Evolutionary conservation across 75 land plant genomes (phyloP).

Genomic region (Sequoiadendron giganteum): DNA sequence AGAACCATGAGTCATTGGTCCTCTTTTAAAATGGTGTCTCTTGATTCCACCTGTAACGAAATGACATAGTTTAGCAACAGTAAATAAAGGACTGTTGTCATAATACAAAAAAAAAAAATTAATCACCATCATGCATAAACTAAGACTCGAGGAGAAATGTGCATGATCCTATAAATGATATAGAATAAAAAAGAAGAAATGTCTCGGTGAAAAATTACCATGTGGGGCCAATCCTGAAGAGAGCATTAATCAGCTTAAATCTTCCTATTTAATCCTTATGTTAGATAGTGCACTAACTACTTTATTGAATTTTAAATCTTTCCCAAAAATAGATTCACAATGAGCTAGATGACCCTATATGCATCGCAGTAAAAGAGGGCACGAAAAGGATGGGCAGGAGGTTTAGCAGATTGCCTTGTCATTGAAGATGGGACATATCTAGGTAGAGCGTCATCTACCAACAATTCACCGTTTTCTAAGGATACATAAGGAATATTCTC

Average conservation of each 20-base stretch:
- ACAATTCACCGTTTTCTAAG: background rate
- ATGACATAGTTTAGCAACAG: background rate
- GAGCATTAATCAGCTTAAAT: background rate
- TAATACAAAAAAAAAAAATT: background rate
- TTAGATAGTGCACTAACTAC: background rate
- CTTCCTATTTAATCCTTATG: background rate
- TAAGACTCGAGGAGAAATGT: background rate
- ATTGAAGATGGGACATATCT: background rate
- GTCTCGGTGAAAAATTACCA: background rate
- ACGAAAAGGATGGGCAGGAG: background rate
- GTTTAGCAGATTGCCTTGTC: background rate
- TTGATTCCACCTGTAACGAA: slow-evolving; percentile 85
- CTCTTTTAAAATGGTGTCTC: slow-evolving; percentile 82
- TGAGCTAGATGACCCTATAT: background rate
- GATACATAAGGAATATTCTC: background rate
- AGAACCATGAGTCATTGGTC: slow-evolving; percentile 94
- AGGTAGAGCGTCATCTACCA: background rate
- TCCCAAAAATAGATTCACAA: background rate
- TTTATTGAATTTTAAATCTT: background rate
- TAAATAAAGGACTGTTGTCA: background rate
- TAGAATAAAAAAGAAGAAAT: background rate
- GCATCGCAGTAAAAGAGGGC: background rate
- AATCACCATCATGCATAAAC: background rate
- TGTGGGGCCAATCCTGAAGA: background rate
- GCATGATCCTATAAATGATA: background rate